These are phyloP conservation scores for Wickerhamiella australiensis DNA, from an alignment of 805 yeast genomes.

Conservation along the genomic window DNA sequence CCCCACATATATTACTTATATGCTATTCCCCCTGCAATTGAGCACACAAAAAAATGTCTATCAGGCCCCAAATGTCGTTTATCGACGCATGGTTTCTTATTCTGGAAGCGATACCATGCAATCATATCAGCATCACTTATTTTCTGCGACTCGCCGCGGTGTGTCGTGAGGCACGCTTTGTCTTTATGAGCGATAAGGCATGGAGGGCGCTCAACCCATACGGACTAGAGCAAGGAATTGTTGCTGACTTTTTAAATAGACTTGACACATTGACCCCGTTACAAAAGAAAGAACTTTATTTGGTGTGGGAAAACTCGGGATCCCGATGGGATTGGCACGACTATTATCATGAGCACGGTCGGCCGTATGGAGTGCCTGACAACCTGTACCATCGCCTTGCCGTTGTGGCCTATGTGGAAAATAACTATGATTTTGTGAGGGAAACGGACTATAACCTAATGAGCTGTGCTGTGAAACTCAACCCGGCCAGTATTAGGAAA, in stretches of 20 bases:
- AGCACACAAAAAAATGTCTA: not conserved
- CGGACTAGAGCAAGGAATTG: not conserved
- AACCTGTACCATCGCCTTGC: conserved; percentile 8
- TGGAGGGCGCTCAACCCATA: conserved; percentile 7
- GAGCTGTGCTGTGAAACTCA: conserved; percentile 9
- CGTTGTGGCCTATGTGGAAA: conserved; percentile 6
- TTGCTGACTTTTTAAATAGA: not conserved
- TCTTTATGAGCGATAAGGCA: conserved; percentile 4
- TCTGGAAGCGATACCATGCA: not conserved
- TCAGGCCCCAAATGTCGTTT: not conserved
- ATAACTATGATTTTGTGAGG: not conserved
- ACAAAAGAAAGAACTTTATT: not conserved
- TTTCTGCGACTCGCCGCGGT: not conserved
- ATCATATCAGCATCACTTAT: not conserved
- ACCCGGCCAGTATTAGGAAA: conserved; percentile 6
- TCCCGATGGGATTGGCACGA: conserved; percentile 8
- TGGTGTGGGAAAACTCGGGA: conserved; percentile 1
- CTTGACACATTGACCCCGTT: not conserved
- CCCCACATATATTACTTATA: not conserved
- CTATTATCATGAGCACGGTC: conserved; percentile 5
- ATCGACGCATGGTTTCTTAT: not conserved
- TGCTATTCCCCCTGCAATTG: not conserved
- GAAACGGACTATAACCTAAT: not conserved
- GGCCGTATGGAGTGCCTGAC: conserved; percentile 9
- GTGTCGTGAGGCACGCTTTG: not conserved